Conservation (phyloP, 78 protist genomes). For the Trichosphaerium sp. region DNA sequence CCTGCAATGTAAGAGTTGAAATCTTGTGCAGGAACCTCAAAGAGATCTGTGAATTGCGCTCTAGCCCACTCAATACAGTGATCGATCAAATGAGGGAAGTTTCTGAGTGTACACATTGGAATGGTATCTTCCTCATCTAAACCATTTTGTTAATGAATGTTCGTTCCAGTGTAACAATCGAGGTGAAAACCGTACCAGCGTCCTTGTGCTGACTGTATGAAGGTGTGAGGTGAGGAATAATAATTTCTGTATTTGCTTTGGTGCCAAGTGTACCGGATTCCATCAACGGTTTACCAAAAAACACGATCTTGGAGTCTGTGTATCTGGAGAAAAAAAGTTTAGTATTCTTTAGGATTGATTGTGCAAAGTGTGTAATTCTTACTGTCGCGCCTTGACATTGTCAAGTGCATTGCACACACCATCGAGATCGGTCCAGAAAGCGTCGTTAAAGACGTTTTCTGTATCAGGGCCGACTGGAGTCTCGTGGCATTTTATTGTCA, state of each 20-base stretch:
- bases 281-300: slow-evolving; percentile 67
- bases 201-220: slow-evolving; percentile 70
- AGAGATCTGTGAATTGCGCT: slow-evolving; percentile 4
- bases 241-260: too few species aligned
- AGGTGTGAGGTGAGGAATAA: slow-evolving; percentile 76
- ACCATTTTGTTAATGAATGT: too few species aligned
- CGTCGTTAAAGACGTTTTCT: slow-evolving; percentile 79
- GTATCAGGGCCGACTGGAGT: slow-evolving; percentile 82
- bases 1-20: slow-evolving; percentile 5
- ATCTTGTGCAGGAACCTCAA: not conserved
- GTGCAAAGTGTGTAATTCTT: too few species aligned
- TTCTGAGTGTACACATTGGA: slow-evolving; percentile 73
- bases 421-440: slow-evolving; percentile 73
- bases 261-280: slow-evolving; percentile 96
- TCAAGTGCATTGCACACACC: slow-evolving; percentile 87
- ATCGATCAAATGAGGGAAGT: slow-evolving; percentile 26
- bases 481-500: slow-evolving; percentile 50
- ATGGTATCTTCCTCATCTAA: too few species aligned
- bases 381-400: slow-evolving; percentile 5
- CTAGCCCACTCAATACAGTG: slow-evolving; percentile 36
- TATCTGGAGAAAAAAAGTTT: too few species aligned
- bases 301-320: not conserved
- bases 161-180: too few species aligned
- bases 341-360: too few species aligned
- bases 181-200: too few species aligned